Conservation (phyloP, 2,329 filamentous ascomycete genomes). For the Trichoderma aggressivum region DNA sequence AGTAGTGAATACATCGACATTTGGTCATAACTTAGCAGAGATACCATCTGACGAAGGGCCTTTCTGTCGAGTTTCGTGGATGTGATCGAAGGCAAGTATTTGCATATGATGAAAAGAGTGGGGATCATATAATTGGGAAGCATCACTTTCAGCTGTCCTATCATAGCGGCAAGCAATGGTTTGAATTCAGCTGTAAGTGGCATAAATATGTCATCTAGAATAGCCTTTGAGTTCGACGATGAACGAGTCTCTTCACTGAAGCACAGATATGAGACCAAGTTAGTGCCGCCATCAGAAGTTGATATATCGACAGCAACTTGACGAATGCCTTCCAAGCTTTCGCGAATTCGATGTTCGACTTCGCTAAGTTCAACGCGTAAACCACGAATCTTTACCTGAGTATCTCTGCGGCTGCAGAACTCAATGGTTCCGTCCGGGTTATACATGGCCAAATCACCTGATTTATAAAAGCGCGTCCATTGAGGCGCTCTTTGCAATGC, state of each 20-base stretch:
- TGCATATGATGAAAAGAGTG: slow-evolving; percentile 2
- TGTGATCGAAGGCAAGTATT: slow-evolving; percentile 5
- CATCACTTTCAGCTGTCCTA: neutral
- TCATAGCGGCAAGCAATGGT: neutral
- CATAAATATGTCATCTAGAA: neutral
- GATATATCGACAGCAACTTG: slow-evolving; percentile 1
- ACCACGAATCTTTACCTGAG: slow-evolving; percentile 12
- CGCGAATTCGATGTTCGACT: slow-evolving; percentile 1
- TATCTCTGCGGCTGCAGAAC: slow-evolving; percentile 11
- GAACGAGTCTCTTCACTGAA: neutral
- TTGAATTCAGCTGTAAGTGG: neutral
- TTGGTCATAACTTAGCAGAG: neutral
- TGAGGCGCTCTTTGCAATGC: slow-evolving; percentile 22
- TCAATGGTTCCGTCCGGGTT: slow-evolving; percentile 24
- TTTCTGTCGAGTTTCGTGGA: slow-evolving; percentile 14
- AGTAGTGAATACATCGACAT: neutral
- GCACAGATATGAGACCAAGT: neutral
- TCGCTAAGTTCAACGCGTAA: slow-evolving; percentile 6
- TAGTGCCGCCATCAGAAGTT: neutral
- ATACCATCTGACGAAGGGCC: neutral
- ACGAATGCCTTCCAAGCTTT: neutral
- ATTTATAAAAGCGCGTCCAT: slow-evolving; percentile 37
- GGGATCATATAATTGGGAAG: slow-evolving; percentile 10
- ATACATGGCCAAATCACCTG: slow-evolving; percentile 44
- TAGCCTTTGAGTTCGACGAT: neutral